Evolutionary conservation across 2,329 filamentous ascomycete genomes (phyloP), one percentile per base, ranked within the genome.

Genomic region (Hysterium pulicare): DNA sequence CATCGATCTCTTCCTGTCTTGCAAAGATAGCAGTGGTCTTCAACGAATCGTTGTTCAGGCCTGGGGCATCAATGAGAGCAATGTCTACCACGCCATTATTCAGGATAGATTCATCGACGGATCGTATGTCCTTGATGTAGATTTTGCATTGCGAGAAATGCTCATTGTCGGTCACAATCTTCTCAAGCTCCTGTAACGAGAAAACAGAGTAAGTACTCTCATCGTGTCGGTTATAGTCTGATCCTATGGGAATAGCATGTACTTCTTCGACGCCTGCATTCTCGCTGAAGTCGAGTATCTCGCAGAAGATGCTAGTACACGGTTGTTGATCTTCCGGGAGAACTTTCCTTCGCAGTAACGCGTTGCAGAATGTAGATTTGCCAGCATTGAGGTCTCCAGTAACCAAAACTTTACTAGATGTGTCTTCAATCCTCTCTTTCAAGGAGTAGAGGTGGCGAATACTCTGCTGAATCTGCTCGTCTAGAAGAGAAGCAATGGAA

Each of bases 11-110:
- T 66, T 98, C 93, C 62, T 98, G 93, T 44, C 93, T 79, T 19
- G 93, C 93, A 66, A 98, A 98, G 5, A 98, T 87, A 16, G 93
- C 93, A 1, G 93, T 98, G 0, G 93, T 98, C 71, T 97, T 95
- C 34, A 95, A 83, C 1, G 91, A 97, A 64, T 98, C 91, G 17
- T 87, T 89, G 68, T 98, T 98, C 40, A 98, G 76, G 22, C 93
- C 93, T 2, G 93, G 93, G 0, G 93, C 93, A 67, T 98, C 93
- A 52, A 98, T 98, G 40, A 98, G 77, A 1, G 93, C 90, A 63
- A 98, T 98, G 60, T 98, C 93, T 32, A 98, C 93, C 1, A 97
- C 90, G 9, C 93, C 93, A 54, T 98, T 98, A 71, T 95, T 96
- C 42, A 98, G 81, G 6, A 98, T 72, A 6, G 91, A 97, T 62